Evolutionary conservation across 2,329 filamentous ascomycete species (phyloP).

Genomic region (Aspergillus thermomutatus): DNA sequence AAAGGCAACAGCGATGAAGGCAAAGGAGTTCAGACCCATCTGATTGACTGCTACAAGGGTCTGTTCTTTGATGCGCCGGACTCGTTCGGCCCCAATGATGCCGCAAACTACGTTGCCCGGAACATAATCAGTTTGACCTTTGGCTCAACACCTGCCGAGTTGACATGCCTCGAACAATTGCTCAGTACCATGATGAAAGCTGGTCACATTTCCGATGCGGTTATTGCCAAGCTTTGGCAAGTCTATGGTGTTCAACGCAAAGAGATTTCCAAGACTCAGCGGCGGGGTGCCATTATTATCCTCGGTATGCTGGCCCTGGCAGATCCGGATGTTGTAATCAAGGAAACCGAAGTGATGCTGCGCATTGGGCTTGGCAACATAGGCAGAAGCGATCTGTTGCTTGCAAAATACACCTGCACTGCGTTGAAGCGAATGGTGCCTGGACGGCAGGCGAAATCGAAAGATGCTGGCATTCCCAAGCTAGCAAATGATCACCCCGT

Average conservation of each 20-base stretch:
- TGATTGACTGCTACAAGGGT: constrained; percentile 94
- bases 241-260: constrained; percentile 93
- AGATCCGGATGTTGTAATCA: constrained; percentile 86
- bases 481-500: constrained; percentile 91
- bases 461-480: constrained; percentile 62
- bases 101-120: constrained; percentile 89
- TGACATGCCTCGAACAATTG: constrained; percentile 92
- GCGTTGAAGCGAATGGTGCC: constrained; percentile 89
- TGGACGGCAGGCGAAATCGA: constrained; percentile 74
- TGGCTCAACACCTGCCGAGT: constrained; percentile 86
- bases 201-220: constrained; percentile 77
- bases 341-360: constrained; percentile 92
- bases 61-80: constrained; percentile 95
- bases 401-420: constrained; percentile 94
- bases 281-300: constrained; percentile 91
- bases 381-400: constrained; percentile 76
- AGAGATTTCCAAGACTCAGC: constrained; percentile 87
- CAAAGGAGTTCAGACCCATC: constrained; percentile 92
- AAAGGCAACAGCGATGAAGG: constrained; percentile 99
- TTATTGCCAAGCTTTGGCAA: constrained; percentile 92
- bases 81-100: constrained; percentile 80
- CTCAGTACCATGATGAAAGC: constrained; percentile 97
- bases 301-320: constrained; percentile 94
- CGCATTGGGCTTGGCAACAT: constrained; percentile 80
- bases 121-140: constrained; percentile 99